These are phyloP conservation scores for Ceratobasidium sp. DNA, from an alignment of 1,284 basidiomycete genomes.

Conservation along the genomic window DNA sequence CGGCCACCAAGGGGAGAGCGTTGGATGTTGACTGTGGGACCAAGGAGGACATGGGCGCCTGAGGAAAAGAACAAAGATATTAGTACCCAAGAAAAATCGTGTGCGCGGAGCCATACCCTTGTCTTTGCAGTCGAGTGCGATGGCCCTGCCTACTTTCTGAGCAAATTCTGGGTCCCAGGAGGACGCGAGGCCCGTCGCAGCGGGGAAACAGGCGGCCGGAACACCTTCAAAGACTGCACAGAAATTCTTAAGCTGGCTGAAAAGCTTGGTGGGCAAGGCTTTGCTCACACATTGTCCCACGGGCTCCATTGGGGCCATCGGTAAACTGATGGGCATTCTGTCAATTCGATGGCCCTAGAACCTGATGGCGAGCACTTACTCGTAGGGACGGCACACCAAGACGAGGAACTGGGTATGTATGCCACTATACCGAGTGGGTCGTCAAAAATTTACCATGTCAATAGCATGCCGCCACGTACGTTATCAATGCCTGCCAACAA, in stretches of 20 bases:
- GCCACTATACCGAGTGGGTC: constrained; percentile 20
- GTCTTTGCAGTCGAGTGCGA: constrained; percentile 49
- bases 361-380: constrained; percentile 3
- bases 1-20: constrained; percentile 48
- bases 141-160: constrained; percentile 45
- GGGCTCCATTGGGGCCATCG: constrained; percentile 50
- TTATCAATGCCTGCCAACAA: constrained; percentile 49
- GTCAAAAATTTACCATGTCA: not conserved
- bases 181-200: constrained; percentile 51
- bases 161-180: constrained; percentile 50
- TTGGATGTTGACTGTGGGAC: constrained; percentile 52
- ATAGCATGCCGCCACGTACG: constrained; percentile 29
- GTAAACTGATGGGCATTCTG: constrained; percentile 27
- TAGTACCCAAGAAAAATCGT: not conserved
- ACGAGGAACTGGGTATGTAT: constrained; percentile 44
- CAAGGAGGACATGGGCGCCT: constrained; percentile 48
- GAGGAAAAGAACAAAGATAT: not conserved
- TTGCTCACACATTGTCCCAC: constrained; percentile 47
- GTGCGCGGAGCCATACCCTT: constrained; percentile 1
- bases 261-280: not conserved
- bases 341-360: not conserved
- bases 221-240: constrained; percentile 34
- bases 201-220: constrained; percentile 45
- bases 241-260: not conserved
- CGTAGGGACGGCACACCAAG: constrained; percentile 41